Evolutionary conservation across 2,329 filamentous ascomycete genomes (phyloP).

Genomic region (Periconia sp.): DNA sequence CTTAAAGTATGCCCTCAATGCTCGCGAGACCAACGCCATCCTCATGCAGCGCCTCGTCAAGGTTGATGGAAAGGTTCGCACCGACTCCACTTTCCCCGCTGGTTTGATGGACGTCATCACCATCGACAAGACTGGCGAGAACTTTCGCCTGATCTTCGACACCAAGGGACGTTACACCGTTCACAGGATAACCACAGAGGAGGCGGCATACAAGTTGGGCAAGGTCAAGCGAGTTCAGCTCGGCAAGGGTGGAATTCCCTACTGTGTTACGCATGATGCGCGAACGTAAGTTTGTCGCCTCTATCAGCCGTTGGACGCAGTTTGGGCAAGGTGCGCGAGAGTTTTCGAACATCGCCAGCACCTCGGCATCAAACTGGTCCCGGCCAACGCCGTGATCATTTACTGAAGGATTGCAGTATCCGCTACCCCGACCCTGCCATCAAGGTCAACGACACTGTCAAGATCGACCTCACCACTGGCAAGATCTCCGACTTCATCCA

Average conservation of each 20-base stretch:
- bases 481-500: conserved; percentile 98
- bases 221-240: conserved; percentile 99
- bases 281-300: conserved; percentile 99
- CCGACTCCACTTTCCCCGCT: conserved; percentile 94
- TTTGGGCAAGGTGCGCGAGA: conserved; percentile 43
- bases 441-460: conserved; percentile 99
- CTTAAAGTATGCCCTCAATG: conserved; percentile 99
- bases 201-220: conserved; percentile 99
- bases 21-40: conserved; percentile 95
- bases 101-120: conserved; percentile 99
- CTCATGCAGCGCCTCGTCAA: conserved; percentile 99
- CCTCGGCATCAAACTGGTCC: conserved; percentile 99
- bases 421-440: conserved; percentile 97
- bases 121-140: conserved; percentile 99
- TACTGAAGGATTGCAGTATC: conserved; percentile 68
- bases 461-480: conserved; percentile 95
- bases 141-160: conserved; percentile 99
- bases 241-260: conserved; percentile 99
- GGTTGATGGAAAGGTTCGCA: conserved; percentile 99
- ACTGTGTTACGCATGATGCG: conserved; percentile 99
- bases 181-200: conserved; percentile 97
- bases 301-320: conserved; percentile 97
- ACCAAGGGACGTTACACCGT: conserved; percentile 99
- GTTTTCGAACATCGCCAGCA: conserved; percentile 47
- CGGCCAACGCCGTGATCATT: conserved; percentile 63